These are phyloP conservation scores for Wickerhamomyces subpelliculosus DNA, from an alignment of 805 yeast genomes.

Conservation along the genomic window DNA sequence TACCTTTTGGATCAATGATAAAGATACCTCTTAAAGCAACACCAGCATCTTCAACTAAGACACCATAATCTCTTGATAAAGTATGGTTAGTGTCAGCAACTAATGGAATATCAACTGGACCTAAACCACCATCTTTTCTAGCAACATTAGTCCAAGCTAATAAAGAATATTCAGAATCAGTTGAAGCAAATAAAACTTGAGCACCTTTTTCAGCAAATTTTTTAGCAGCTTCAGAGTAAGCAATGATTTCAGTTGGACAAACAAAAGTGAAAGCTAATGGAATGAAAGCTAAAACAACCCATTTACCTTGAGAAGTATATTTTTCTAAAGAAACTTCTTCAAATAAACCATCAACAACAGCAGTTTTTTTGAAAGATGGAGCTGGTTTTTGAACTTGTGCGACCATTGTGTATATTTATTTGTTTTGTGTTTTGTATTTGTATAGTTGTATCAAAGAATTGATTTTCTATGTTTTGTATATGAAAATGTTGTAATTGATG, in stretches of 20 bases:
- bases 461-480: not conserved
- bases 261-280: slow-evolving; percentile 99
- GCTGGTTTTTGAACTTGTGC: slow-evolving; percentile 93
- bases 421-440: not conserved
- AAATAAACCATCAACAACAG: slow-evolving; percentile 93
- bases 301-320: slow-evolving; percentile 79
- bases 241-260: slow-evolving; percentile 99
- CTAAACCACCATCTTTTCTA: slow-evolving; percentile 97
- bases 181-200: slow-evolving; percentile 91
- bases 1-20: slow-evolving; percentile 94
- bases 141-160: slow-evolving; percentile 97
- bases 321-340: slow-evolving; percentile 93
- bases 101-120: slow-evolving; percentile 90
- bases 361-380: slow-evolving; percentile 92
- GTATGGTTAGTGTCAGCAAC: slow-evolving; percentile 96
- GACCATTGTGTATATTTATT: slow-evolving; percentile 50
- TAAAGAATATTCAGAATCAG: slow-evolving; percentile 96
- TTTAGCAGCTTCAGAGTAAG: slow-evolving; percentile 93
- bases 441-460: not conserved
- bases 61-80: slow-evolving; percentile 94
- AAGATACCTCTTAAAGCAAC: slow-evolving; percentile 97
- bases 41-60: slow-evolving; percentile 93
- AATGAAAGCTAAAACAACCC: slow-evolving; percentile 94
- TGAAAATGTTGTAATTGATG: not conserved
- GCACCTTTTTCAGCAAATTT: slow-evolving; percentile 83